Evolutionary conservation across 768 basidiomycete genomes (phyloP).

Genomic region (Multifurca ochricompacta): DNA sequence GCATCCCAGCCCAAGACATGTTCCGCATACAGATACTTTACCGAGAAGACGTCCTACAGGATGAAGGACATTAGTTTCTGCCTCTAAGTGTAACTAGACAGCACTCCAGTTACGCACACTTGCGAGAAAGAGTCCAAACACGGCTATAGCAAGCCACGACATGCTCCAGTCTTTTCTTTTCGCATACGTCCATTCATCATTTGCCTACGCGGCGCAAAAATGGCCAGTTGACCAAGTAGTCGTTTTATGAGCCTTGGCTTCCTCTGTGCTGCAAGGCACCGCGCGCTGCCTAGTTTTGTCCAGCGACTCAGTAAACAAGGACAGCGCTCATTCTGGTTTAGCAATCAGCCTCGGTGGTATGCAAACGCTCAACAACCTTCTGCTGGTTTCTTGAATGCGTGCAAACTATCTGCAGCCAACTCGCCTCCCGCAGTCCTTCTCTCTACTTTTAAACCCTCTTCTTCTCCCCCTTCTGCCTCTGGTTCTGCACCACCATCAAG

Average conservation of each 20-base stretch:
- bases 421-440: conserved; percentile 51
- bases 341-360: conserved; percentile 55
- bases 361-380: conserved; percentile 56
- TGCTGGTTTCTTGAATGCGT: conserved; percentile 59
- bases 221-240: conserved; percentile 55
- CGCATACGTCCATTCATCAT: conserved; percentile 33
- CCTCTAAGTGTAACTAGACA: neutral
- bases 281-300: conserved; percentile 25
- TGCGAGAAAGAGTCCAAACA: conserved; percentile 60
- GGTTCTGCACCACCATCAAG: conserved; percentile 23
- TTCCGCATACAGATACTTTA: conserved; percentile 74
- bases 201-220: conserved; percentile 55
- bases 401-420: conserved; percentile 20
- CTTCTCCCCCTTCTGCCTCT: conserved; percentile 10
- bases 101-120: conserved; percentile 38
- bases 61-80: neutral
- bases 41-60: conserved; percentile 58
- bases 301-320: conserved; percentile 45
- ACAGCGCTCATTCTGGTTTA: conserved; percentile 29
- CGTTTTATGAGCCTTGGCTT: conserved; percentile 27
- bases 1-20: conserved; percentile 67
- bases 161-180: conserved; percentile 68
- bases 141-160: conserved; percentile 52
- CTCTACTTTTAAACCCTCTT: conserved; percentile 46
- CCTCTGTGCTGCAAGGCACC: conserved; percentile 33